Conservation (phyloP, 2,329 filamentous ascomycete genomes). For the Rosellinia necatrix region DNA sequence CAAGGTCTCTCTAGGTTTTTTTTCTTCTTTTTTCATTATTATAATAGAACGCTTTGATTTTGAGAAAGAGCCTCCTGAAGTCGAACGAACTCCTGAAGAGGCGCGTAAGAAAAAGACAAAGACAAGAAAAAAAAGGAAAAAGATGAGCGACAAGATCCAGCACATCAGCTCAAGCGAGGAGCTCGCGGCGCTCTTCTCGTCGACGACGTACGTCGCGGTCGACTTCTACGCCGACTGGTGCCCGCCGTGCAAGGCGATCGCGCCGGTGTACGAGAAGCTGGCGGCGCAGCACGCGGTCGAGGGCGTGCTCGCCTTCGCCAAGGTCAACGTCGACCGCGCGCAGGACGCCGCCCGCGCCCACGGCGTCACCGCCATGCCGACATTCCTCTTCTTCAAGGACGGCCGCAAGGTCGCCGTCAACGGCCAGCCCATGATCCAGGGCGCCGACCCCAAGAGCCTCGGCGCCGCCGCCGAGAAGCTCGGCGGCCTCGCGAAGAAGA, state of each 20-base stretch:
- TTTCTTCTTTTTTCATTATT: too few species aligned
- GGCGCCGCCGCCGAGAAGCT: constrained; percentile 45
- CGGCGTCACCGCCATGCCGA: constrained; percentile 60
- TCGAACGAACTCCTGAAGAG: too few species aligned
- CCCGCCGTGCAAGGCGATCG: constrained; percentile 63
- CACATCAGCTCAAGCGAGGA: constrained; percentile 51
- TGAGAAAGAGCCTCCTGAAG: too few species aligned
- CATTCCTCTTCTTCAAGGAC: constrained; percentile 64
- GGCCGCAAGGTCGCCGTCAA: constrained; percentile 51
- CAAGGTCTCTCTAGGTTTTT: too few species aligned
- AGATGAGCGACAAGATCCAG: constrained; percentile 34
- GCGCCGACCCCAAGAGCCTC: constrained; percentile 42
- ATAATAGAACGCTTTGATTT: too few species aligned
- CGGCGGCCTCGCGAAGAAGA: constrained; percentile 43
- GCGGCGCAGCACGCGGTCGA: constrained; percentile 47
- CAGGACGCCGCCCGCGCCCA: constrained; percentile 55
- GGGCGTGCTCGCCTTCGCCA: constrained; percentile 57
- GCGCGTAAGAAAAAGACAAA: not conserved
- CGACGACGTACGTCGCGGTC: constrained; percentile 56
- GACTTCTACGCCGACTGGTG: constrained; percentile 67
- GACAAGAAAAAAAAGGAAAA: not conserved
- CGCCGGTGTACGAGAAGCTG: constrained; percentile 57
- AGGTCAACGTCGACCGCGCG: constrained; percentile 62
- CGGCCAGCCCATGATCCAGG: constrained; percentile 44
- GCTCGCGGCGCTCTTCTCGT: constrained; percentile 54